phyloP scores from a whole-genome alignment of 192 early-diverging fungal genomes.

The Coemansia sp. region DNA sequence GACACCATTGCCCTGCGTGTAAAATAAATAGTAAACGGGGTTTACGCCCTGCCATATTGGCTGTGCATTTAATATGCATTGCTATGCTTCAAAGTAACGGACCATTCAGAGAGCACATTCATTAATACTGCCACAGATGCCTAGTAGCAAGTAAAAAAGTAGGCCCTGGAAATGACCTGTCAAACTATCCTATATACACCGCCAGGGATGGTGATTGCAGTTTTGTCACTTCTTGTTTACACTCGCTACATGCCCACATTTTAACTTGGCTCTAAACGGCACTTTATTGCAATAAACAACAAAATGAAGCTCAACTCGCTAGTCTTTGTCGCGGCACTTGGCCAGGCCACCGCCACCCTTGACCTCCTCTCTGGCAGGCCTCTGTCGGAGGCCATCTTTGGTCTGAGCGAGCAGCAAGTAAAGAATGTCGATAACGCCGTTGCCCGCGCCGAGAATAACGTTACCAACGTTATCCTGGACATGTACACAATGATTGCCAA shows the following conservation, averaged over 20 bases:
- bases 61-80: neutral
- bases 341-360: slow-evolving; percentile 43
- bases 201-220: neutral
- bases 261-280: neutral
- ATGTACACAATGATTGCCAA: slow-evolving; percentile 21
- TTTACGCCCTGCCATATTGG: neutral
- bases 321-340: slow-evolving; percentile 25
- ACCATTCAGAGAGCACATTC: neutral
- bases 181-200: slow-evolving; percentile 1
- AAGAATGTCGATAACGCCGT: slow-evolving; percentile 46
- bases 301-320: slow-evolving; percentile 36
- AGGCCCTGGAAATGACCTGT: neutral
- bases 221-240: neutral
- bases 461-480: slow-evolving; percentile 12
- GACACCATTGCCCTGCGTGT: neutral
- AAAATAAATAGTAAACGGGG: neutral
- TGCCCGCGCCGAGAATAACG: slow-evolving; percentile 28
- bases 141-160: neutral
- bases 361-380: slow-evolving; percentile 46
- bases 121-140: neutral
- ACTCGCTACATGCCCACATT: neutral
- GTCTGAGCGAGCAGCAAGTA: slow-evolving; percentile 43
- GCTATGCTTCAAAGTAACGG: neutral
- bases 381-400: slow-evolving; percentile 50
- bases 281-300: neutral